Conservation (phyloP, 257 asterid genomes). For the Solanum commersonii region DNA sequence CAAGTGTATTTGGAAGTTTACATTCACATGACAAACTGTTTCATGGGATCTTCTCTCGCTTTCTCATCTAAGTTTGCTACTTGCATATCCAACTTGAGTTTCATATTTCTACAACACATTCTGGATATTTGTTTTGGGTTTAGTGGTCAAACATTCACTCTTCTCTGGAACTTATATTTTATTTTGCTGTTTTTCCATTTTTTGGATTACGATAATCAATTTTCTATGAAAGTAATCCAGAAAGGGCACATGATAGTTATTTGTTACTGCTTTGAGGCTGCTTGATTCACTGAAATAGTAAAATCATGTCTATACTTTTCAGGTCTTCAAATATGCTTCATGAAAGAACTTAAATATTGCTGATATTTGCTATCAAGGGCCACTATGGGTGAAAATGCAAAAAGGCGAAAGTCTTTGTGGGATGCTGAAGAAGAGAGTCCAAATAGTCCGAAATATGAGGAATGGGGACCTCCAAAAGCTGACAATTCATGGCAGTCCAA, state of each 20-base stretch:
- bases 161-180: neutral
- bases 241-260: neutral
- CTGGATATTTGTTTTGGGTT: neutral
- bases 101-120: neutral
- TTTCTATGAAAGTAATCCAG: neutral
- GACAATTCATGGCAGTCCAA: slow-evolving; percentile 4
- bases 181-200: neutral
- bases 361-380: slow-evolving; percentile 1
- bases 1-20: neutral
- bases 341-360: neutral
- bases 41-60: neutral
- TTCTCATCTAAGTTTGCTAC: neutral
- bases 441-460: neutral
- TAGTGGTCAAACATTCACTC: neutral
- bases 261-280: neutral
- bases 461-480: slow-evolving; percentile 1
- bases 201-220: neutral
- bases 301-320: neutral
- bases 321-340: neutral
- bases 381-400: slow-evolving; percentile 7
- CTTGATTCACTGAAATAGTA: neutral
- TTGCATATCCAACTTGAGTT: neutral
- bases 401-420: slow-evolving; percentile 9
- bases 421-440: slow-evolving; percentile 1
- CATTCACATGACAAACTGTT: neutral